Conservation (phyloP, 2,329 filamentous ascomycete genomes). For the Fulvia fulva region DNA sequence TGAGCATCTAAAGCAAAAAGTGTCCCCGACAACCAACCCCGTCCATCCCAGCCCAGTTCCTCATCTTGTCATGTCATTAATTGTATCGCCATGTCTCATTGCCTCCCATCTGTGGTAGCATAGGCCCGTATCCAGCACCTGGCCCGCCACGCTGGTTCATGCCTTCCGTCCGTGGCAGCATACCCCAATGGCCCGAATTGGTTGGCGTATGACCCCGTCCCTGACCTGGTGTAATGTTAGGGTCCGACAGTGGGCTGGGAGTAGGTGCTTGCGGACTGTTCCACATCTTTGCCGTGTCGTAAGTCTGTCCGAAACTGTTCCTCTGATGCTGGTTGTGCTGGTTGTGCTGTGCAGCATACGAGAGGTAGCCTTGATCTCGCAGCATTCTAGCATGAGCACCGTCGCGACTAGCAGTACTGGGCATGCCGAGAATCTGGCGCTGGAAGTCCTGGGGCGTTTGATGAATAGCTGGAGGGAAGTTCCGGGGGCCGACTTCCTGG, state of each 20-base stretch:
- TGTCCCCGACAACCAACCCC: neutral
- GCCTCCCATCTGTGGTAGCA: constrained; percentile 30
- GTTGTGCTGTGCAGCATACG: constrained; percentile 14
- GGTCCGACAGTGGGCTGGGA: constrained; percentile 32
- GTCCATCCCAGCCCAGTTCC: neutral
- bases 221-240: constrained; percentile 25
- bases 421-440: constrained; percentile 26
- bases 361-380: constrained; percentile 30
- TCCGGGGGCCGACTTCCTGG: constrained; percentile 11
- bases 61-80: constrained; percentile 4
- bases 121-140: constrained; percentile 24
- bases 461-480: constrained; percentile 24
- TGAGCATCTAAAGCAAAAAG: neutral
- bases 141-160: constrained; percentile 9
- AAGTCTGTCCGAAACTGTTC: constrained; percentile 25
- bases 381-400: constrained; percentile 33
- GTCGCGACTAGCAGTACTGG: constrained; percentile 32
- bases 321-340: constrained; percentile 14
- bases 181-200: constrained; percentile 16
- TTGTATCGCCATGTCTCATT: constrained; percentile 29
- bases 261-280: constrained; percentile 33
- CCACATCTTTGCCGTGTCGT: constrained; percentile 26
- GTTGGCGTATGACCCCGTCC: constrained; percentile 20
- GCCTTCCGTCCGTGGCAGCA: constrained; percentile 16
- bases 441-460: constrained; percentile 45